Evolutionary conservation across 2,329 filamentous ascomycete genomes (phyloP), one percentile per base, ranked within the genome.

Genomic region (Capronia americana): DNA sequence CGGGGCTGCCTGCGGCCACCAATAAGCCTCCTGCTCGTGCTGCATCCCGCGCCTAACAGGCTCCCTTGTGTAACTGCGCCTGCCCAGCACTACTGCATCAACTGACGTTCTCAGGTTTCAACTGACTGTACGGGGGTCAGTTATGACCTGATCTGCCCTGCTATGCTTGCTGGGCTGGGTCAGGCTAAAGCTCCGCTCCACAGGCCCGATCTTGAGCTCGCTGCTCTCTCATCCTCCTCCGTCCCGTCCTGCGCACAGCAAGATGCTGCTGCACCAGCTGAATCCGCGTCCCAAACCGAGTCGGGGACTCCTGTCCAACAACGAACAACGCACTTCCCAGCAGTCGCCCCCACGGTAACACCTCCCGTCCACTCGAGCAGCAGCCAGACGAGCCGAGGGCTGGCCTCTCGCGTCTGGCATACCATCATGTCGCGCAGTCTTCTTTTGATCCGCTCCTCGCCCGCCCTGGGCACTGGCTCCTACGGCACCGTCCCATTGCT

Each of bases 361-460:
- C 30, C 59, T 48, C 46, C 59, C 53, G 14, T 46, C 20, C 34
- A 56, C n/a, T 51, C 44, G 44, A 63, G 34, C 41, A 23, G 30
- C 12, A 12, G 44, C 44, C 57, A 63, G 34, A 28, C 17, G 28
- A 23, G 12, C 32, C 53, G 20, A 51, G 66, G 69, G 23, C 41
- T 68, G 17, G 62, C 67, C 28, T 63, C 64, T 11, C 70, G 66
- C 50, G 57, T 73, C 41, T 63, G 68, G 57, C 20, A 57, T 32
- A 69, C 68, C 60, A 68, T 78, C 64, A 84, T 84, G 81, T 83
- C 82, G 67, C 80, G 79, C 38, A 44, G 38, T 75, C 79, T 83
- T 68, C 86, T 86, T 65, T 82, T 89, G 61, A 77, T 87, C 75
- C 84, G 85, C 67, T 86, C 86, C 57, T 86, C 86, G 70, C 86